Percentiles rank a stretch among this genome's conserved stretches.
Conservation (phyloP, 2,329 filamentous ascomycete species). For the Hypoxylon sp. region DNA sequence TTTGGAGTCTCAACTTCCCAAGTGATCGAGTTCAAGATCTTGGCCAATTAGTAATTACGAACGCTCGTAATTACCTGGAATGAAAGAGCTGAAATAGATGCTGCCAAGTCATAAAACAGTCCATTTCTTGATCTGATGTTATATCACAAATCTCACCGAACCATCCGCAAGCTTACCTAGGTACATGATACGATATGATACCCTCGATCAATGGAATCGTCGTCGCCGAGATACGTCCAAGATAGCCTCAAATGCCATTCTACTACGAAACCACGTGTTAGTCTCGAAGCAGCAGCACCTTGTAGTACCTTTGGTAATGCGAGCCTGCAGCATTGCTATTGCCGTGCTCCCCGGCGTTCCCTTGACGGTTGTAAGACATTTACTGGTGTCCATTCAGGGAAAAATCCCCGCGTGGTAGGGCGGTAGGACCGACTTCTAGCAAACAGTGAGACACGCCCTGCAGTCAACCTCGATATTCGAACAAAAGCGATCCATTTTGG, state of each 20-base stretch:
- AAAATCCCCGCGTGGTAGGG: slow-evolving; percentile 34
- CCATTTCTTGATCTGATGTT: not conserved
- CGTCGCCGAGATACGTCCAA: not conserved
- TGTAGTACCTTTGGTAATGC: slow-evolving; percentile 8
- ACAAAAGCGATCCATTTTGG: not conserved
- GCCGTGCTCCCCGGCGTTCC: slow-evolving; percentile 33
- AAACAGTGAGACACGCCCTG: slow-evolving; percentile 30
- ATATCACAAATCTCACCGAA: not conserved
- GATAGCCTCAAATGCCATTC: slow-evolving; percentile 15
- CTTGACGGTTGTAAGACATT: slow-evolving; percentile 32
- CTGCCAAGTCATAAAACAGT: not conserved
- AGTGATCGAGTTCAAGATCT: not conserved
- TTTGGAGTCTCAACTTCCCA: slow-evolving; percentile 3
- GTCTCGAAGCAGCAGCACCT: not conserved
- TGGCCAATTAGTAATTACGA: slow-evolving; percentile 3
- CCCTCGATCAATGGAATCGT: not conserved
- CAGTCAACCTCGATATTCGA: slow-evolving; percentile 14
- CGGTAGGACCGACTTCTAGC: slow-evolving; percentile 30
- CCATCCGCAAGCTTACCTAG: not conserved
- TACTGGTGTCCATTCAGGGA: slow-evolving; percentile 17
- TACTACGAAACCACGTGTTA: slow-evolving; percentile 38
- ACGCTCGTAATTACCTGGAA: not conserved
- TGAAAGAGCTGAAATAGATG: not conserved
- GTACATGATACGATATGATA: not conserved
- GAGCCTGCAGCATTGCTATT: slow-evolving; percentile 26